Base-by-base conservation (phyloP, 495 filamentous ascomycete genomes). In the Neurospora terricola region DNA sequence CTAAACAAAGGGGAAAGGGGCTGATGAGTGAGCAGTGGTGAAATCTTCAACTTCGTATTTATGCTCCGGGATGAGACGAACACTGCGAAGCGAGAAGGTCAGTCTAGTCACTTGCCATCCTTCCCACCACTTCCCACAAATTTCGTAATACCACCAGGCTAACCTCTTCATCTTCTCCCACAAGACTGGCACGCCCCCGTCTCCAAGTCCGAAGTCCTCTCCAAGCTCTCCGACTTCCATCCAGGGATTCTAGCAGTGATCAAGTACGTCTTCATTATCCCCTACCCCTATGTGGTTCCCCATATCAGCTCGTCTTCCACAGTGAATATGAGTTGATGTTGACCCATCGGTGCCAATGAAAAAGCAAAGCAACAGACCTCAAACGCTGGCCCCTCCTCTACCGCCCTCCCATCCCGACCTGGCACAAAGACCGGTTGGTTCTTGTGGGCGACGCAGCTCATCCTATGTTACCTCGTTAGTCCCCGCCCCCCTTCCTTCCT, bases 401-500 rank as follows among this genome's bases (percentile, higher is more conserved):
- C 39, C 80, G 80, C 34, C 38, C 77, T 8, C 80, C 80, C 12
- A 75, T 81, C 36, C 43, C 73, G 0, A 79, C 72, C 0, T 86
- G 83, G 80, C 72, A 75, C 45, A 81, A 79, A 27, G 81, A 79
- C 9, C 82, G 77, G 5, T 37, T 85, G 18, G 76, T 84, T 0
- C 76, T 87, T 0, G 80, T 83, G 0, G 86, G 86, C 11, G 84
- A 87, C 72, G 84, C 86, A 4, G 86, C 83, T 30, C 86, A 87
- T 77, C 81, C 85, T 2, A 83, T 86, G 87, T 77, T 87, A 8
- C 85, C 83, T 12, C 79, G 80, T 81, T 62, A 69, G 77, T 30
- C n/a, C n/a, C n/a, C n/a, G n/a, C n/a, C n/a, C n/a, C n/a, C n/a
- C n/a, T n/a, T n/a, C n/a, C n/a, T n/a, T n/a, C n/a, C n/a, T n/a